These are phyloP conservation scores for Boletus reticuloceps DNA, from an alignment of 768 basidiomycete genomes.

Conservation along the genomic window DNA sequence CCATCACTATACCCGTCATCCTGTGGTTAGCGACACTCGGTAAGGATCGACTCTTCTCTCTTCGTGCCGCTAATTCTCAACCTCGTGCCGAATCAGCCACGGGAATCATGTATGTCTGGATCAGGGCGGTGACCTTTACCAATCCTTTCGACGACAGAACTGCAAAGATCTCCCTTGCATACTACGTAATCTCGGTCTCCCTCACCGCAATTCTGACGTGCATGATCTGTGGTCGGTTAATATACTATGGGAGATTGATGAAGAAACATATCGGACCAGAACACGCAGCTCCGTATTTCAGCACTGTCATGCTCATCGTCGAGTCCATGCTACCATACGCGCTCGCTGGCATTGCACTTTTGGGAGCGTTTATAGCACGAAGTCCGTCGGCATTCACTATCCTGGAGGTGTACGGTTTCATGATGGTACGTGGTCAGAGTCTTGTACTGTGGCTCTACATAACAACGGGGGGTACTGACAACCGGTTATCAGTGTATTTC, in stretches of 20 bases:
- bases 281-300: slow-evolving; percentile 4
- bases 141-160: not conserved
- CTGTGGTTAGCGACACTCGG: slow-evolving; percentile 13
- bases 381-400: not conserved
- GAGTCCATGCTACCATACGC: too few species aligned
- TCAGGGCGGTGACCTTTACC: too few species aligned
- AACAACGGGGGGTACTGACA: not conserved
- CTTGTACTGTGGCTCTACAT: too few species aligned
- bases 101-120: slow-evolving; percentile 1
- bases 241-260: not conserved
- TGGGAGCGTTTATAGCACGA: not conserved
- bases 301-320: not conserved
- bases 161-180: not conserved
- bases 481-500: slow-evolving; percentile 9
- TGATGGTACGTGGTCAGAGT: slow-evolving; percentile 1
- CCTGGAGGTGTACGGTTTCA: too few species aligned
- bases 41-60: not conserved
- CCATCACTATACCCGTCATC: slow-evolving; percentile 7
- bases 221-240: slow-evolving; percentile 7
- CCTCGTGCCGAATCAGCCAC: not conserved
- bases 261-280: slow-evolving; percentile 1
- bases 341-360: slow-evolving; percentile 1
- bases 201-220: slow-evolving; percentile 3
- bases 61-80: not conserved
- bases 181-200: not conserved